phyloP scores from a whole-genome alignment of 1,284 basidiomycete genomes.

The Marasmius tenuissimus region DNA sequence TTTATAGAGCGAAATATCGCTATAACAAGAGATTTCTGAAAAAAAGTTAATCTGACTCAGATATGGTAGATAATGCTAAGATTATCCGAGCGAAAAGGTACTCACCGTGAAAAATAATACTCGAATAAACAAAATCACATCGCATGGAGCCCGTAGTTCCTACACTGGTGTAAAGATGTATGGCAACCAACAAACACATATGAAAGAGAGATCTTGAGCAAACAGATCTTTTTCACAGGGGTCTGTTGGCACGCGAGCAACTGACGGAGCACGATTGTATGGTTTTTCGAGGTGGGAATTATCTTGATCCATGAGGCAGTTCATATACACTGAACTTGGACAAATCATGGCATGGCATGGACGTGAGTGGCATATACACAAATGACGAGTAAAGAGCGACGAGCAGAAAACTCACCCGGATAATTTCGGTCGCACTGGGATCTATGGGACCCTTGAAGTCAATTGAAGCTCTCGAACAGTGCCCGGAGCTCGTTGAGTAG shows the following conservation, averaged over 20 bases:
- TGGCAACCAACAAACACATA: background rate
- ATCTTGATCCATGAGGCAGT: background rate
- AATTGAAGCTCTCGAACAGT: too few relatives aligned
- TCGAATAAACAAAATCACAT: background rate
- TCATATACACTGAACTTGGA: background rate
- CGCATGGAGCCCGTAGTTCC: background rate
- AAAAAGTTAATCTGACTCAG: slow-evolving; percentile 2
- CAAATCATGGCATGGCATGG: background rate
- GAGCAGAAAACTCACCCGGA: background rate
- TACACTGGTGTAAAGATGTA: background rate
- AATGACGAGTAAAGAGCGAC: background rate
- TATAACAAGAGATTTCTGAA: slow-evolving; percentile 1
- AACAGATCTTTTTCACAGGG: background rate
- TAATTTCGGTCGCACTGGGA: too few relatives aligned
- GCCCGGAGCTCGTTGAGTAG: too few relatives aligned
- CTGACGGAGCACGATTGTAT: background rate
- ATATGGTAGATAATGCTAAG: background rate
- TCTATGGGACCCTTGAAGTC: too few relatives aligned
- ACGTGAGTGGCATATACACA: background rate
- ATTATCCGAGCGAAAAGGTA: background rate
- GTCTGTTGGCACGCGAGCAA: background rate
- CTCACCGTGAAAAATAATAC: background rate
- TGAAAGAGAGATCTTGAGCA: background rate
- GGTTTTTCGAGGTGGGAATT: background rate
- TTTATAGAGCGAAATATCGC: background rate